Base-by-base conservation (phyloP, 345 rosid genomes). In the Geranium rotundifolium region DNA sequence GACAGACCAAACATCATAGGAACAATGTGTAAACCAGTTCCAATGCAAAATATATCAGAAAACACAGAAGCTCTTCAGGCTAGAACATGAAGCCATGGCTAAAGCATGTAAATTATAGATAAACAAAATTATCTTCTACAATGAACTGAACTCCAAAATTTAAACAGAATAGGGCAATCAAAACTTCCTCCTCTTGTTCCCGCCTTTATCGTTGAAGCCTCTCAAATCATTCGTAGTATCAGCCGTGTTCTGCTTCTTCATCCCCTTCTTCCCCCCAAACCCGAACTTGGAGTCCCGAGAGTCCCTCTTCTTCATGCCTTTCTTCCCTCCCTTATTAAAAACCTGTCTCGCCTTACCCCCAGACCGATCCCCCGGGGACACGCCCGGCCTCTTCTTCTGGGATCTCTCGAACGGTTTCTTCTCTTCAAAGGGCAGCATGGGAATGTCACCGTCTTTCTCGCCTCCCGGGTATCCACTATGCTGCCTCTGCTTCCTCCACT, bases 401-500 rank as follows among this genome's bases (percentile, higher is more conserved):
- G 89, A 77, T 73, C 81, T 85, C 71, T 79, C 80, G 39, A 87
- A 87, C 19, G 67, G 52, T 70, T 80, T 81, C 2, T 88, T 85
- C 1, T 80, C 84, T 41, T 81, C 85, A n/a, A 92, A 92, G 46
- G 79, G 71, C 18, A 90, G 80, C 41, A 34, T 34, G 58, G 80
- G 84, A 56, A 76, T 57, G 13, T 79, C 87, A 17, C 77, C 79
- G 0, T 63, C 89, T 66, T 87, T 82, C 59, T 77, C 80, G 2
- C 67, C 79, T 14, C 69, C 71, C 16, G 86, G 67, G 69, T 82
- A 85, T 56, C 96, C 91, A 19, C 89, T 89, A 69, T 79, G 85
- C 75, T 92, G 89, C 79, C 95, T 85, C 75, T 84, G 92, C 68
- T 92, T 87, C 79, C 96, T 84, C 91, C 91, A 84, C 69, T 82